Percentiles rank a stretch among this genome's conserved stretches.
Conservation (phyloP, 495 filamentous ascomycete species). For the Penicillium simplicissimum region DNA sequence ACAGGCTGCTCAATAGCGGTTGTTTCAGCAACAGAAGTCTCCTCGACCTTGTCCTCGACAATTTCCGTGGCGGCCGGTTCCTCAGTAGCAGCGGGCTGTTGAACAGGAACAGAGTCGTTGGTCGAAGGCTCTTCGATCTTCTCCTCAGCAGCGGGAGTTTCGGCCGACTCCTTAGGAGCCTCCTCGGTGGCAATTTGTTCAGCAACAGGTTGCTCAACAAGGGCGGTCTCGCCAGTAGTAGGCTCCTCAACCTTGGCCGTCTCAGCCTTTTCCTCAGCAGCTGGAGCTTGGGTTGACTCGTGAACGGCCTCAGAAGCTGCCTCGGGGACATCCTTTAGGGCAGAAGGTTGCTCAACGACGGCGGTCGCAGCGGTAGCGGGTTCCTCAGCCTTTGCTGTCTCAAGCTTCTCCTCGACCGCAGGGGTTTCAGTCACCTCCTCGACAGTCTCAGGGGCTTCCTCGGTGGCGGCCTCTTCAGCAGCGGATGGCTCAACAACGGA, state of each 20-base stretch:
- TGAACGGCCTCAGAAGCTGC: constrained; percentile 4
- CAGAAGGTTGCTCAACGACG: neutral
- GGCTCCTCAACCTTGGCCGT: neutral
- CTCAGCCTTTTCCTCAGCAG: neutral
- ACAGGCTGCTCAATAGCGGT: constrained; percentile 1
- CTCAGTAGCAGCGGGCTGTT: constrained; percentile 13
- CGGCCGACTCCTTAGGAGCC: constrained; percentile 13
- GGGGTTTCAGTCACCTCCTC: neutral
- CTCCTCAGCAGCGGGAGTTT: constrained; percentile 18
- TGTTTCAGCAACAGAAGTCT: neutral
- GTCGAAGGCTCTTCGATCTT: constrained; percentile 8
- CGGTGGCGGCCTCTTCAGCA: neutral
- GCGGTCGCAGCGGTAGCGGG: neutral
- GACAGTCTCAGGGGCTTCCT: constrained; percentile 7
- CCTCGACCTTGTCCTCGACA: constrained; percentile 11
- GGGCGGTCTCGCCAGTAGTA: constrained; percentile 13
- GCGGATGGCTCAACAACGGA: constrained; percentile 9
- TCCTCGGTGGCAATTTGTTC: constrained; percentile 12
- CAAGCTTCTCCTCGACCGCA: neutral
- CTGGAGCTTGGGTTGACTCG: neutral
- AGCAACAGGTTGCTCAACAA: neutral
- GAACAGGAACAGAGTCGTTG: constrained; percentile 6
- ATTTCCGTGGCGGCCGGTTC: constrained; percentile 9
- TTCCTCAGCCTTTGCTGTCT: neutral
- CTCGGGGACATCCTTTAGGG: neutral